These are phyloP conservation scores for Colletotrichum ledebouriae DNA, from an alignment of 2,329 filamentous ascomycete genomes.

Conservation along the genomic window DNA sequence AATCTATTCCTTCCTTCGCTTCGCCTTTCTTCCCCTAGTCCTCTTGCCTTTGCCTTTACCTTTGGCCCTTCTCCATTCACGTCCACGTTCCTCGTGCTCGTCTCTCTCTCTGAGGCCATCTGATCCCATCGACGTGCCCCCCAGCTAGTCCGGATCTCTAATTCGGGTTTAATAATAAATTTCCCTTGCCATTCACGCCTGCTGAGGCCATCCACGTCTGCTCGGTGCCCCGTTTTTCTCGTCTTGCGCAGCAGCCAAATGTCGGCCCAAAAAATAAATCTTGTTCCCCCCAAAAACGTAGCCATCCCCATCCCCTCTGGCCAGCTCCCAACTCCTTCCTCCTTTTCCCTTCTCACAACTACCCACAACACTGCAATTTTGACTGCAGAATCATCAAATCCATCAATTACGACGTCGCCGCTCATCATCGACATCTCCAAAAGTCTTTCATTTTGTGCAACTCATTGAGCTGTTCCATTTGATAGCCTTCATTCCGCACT, in stretches of 20 bases:
- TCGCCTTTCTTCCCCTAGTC: constrained; percentile 7
- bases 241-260: constrained; percentile 52
- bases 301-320: constrained; percentile 62
- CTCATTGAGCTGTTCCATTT: constrained; percentile 49
- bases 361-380: constrained; percentile 52
- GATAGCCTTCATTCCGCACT: constrained; percentile 44
- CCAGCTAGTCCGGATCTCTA: constrained; percentile 42
- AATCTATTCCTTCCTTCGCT: constrained; percentile 29
- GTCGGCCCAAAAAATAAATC: constrained; percentile 56
- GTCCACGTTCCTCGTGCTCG: constrained; percentile 43
- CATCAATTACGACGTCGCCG: constrained; percentile 57
- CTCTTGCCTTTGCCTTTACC: constrained; percentile 7
- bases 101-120: constrained; percentile 42
- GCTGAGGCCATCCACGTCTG: constrained; percentile 42
- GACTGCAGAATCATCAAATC: constrained; percentile 49
- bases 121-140: constrained; percentile 41
- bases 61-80: constrained; percentile 20
- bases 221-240: constrained; percentile 63
- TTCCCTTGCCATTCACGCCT: constrained; percentile 50
- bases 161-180: constrained; percentile 51
- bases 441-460: constrained; percentile 53
- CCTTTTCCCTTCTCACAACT: constrained; percentile 49
- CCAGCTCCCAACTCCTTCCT: constrained; percentile 47
- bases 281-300: constrained; percentile 63
- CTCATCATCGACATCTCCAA: constrained; percentile 50